Base-by-base conservation (phyloP, 495 filamentous ascomycete species). In the Hyaloscypha hepaticicola region DNA sequence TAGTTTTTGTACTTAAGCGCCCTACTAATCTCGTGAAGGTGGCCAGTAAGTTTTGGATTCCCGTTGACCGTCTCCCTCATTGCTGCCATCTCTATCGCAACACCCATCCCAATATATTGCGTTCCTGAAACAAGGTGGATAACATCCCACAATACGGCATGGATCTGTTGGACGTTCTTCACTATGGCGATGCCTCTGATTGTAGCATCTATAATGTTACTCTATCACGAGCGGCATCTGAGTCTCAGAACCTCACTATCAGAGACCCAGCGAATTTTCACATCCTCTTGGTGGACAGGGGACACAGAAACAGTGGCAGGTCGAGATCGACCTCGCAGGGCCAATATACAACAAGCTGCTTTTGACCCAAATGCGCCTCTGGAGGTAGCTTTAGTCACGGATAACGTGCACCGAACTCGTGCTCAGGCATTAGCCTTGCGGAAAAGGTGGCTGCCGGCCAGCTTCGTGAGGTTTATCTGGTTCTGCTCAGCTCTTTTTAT, bases 381-480 rank as follows among this genome's bases (percentile, higher is more conserved):
- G 7, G 67, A 69, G 26, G 63, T 72, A 25, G 61, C 61, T 25
- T 29, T 69, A 7, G 66, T 66, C 14, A 50, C 69, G 34, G 69
- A 71, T 29, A 50, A 58, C 19, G 24, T 26, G 3, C 34, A 63
- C 49, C 56, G 58, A 11, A 14, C 8, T 31, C 52, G 34, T 5
- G 56, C 53, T 25, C 52, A 65, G 4, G 63, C 55, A 45, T 50
- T 72, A 33, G 61, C 65, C 16, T 63, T 74, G 52, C 53, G 69
- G n/a, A 74, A 74, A 56, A 60, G 69, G 4, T 86, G 82, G 82
- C 71, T 86, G 6, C 83, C 83, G 3, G 83, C 83, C 28, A 85
- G 82, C 69, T 88, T 87, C 66, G 77, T 86, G 52, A 78, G 85
- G 9, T 88, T 88, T 34, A 74, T 88, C n/a, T 88, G 85, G 85